Percentiles rank a stretch among this genome's conserved stretches.
Evolutionary conservation across 768 basidiomycete species (phyloP).

Genomic region (Hericium alpestre): DNA sequence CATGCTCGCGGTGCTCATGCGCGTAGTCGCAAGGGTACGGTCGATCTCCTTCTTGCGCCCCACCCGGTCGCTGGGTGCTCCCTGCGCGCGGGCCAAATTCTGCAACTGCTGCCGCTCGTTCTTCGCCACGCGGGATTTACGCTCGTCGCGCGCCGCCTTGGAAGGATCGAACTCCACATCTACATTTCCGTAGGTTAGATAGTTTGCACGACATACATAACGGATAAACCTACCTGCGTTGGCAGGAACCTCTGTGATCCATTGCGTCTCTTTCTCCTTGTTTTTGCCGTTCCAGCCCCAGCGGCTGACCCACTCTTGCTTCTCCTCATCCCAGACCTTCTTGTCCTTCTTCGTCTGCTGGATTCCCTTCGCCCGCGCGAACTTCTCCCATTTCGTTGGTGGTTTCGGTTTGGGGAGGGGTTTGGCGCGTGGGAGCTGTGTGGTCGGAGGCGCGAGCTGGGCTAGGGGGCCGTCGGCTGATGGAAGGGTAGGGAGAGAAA

Average conservation of each 20-base stretch:
- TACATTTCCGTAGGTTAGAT: slow-evolving; percentile 18
- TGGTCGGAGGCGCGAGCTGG: slow-evolving; percentile 66
- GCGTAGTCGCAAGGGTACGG: slow-evolving; percentile 61
- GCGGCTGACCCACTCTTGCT: slow-evolving; percentile 81
- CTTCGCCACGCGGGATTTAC: slow-evolving; percentile 74
- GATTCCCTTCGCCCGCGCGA: slow-evolving; percentile 92
- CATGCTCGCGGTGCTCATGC: slow-evolving; percentile 87
- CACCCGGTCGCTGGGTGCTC: slow-evolving; percentile 25
- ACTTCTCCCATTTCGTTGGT: slow-evolving; percentile 93
- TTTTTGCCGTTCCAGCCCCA: slow-evolving; percentile 92
- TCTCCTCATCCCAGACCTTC: slow-evolving; percentile 89
- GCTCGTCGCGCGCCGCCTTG: slow-evolving; percentile 62
- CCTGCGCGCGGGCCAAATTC: slow-evolving; percentile 56
- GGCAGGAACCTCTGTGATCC: slow-evolving; percentile 84
- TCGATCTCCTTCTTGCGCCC: slow-evolving; percentile 68
- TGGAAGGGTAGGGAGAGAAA: slow-evolving; percentile 65
- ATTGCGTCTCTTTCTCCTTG: slow-evolving; percentile 74
- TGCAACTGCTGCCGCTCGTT: slow-evolving; percentile 69
- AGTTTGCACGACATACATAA: neutral
- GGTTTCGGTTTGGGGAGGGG: slow-evolving; percentile 88
- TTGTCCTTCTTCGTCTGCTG: slow-evolving; percentile 66
- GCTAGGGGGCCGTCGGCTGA: slow-evolving; percentile 78
- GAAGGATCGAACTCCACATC: slow-evolving; percentile 76
- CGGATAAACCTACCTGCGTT: slow-evolving; percentile 58
- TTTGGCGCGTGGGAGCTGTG: slow-evolving; percentile 79